Evolutionary conservation across 495 filamentous ascomycete species (phyloP).

Genomic region (Xylaria intraflava): DNA sequence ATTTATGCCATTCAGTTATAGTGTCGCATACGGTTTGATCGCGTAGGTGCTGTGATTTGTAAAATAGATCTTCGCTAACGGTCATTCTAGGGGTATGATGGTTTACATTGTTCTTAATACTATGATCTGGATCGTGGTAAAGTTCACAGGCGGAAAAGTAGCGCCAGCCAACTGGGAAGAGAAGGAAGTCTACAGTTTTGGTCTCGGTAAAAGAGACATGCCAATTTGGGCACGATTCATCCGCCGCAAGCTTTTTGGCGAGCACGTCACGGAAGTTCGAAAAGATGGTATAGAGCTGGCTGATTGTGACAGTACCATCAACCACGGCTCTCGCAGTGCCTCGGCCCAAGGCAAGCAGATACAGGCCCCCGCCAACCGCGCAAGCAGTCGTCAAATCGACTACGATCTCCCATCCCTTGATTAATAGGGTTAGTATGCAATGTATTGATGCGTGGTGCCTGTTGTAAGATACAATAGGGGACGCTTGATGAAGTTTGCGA

Average conservation of each 20-base stretch:
- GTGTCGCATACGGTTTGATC: slow-evolving; percentile 72
- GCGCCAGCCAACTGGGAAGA: slow-evolving; percentile 64
- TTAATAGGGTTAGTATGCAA: slow-evolving; percentile 9
- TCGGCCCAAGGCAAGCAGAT: slow-evolving; percentile 23
- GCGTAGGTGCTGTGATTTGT: slow-evolving; percentile 39
- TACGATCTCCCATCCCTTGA: slow-evolving; percentile 23
- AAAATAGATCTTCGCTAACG: neutral
- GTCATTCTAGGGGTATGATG: slow-evolving; percentile 54
- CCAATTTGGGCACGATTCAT: slow-evolving; percentile 25
- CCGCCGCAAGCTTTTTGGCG: slow-evolving; percentile 11
- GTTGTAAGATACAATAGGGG: neutral
- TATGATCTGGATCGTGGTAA: slow-evolving; percentile 49
- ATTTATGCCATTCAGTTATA: slow-evolving; percentile 77
- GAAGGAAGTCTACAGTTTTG: slow-evolving; percentile 72
- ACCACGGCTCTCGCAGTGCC: slow-evolving; percentile 22
- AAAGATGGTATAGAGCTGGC: slow-evolving; percentile 26
- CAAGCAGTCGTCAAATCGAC: slow-evolving; percentile 7
- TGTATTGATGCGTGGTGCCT: neutral
- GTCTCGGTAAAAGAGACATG: slow-evolving; percentile 29
- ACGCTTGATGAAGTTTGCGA: neutral
- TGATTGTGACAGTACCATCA: slow-evolving; percentile 24
- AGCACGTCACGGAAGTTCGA: slow-evolving; percentile 7
- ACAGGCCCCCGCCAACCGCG: slow-evolving; percentile 6
- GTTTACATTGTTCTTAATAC: slow-evolving; percentile 65
- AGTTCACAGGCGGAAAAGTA: slow-evolving; percentile 52